Evolutionary conservation across 2,329 filamentous ascomycete genomes (phyloP), one percentile per base, ranked within the genome.

Genomic region (Penicillium fuscoglaucum): DNA sequence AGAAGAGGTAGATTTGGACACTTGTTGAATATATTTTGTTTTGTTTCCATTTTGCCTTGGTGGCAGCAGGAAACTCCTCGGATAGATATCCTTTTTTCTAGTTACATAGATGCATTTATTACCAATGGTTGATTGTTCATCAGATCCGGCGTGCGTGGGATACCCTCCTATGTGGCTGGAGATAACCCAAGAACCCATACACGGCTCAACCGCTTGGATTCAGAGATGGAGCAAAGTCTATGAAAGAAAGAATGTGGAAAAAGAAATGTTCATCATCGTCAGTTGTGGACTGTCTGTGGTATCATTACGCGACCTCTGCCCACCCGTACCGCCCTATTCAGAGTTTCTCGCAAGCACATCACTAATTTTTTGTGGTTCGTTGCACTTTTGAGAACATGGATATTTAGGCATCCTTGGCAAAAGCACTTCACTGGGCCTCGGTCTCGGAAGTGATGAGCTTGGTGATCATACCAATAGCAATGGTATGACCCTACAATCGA

Each of bases 391-490:
- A 19, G 13, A 41, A 48, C 29, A 29, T 44, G 29, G 21, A 57
- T 21, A 48, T 57, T 28, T 13, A 54, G 50, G 37, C 29, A 21
- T 31, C 31, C 28, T 48, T 24, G n/a, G 50, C 15, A 15, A 24
- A 52, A 52, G 28, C 35, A 40, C 50, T 57, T 52, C 37, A 59
- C 52, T 46, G 31, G 28, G 37, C 59, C 29, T 68, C 64, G 26
- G 62, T 56, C 33, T 72, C 69, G 21, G 65, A 26, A 31, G 53
- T 52, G 67, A 90, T 86, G 61, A 99, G 84, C 84, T 93, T 97
- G 60, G 91, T 97, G 76, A 99, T 96, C 85, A 99, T 99, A 72
- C 95, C 95, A 80, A 99, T 99, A 57, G 95, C 95, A 80, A 99
- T 97, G 0, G 95, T 99, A 90, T 98, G 93, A 70, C 95, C 95